Evolutionary conservation across 495 filamentous ascomycete species (phyloP).

Genomic region (Staphylotrichum tortipilum): DNA sequence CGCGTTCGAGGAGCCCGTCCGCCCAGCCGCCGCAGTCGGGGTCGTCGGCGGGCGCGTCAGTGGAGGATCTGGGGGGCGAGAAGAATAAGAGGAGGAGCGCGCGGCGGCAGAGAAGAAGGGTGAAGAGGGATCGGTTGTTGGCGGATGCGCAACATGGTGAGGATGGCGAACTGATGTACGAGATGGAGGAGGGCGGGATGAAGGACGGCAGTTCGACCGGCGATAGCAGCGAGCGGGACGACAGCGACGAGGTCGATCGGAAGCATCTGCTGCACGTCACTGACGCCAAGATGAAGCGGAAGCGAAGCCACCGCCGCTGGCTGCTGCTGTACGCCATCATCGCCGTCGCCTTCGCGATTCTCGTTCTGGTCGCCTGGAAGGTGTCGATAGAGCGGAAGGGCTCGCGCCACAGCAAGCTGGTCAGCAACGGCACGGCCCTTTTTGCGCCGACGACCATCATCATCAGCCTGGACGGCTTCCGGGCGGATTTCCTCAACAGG

Average conservation of each 20-base stretch:
- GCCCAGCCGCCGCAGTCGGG: no score
- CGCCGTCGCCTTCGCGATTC: conserved; percentile 41
- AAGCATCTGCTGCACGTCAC: conserved; percentile 35
- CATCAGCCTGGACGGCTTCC: conserved; percentile 91
- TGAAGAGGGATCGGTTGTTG: conserved; percentile 41
- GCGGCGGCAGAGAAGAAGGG: conserved; percentile 35
- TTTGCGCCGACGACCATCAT: conserved; percentile 89
- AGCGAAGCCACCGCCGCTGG: conserved; percentile 41
- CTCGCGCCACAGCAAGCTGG: conserved; percentile 20
- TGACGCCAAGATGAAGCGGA: conserved; percentile 35
- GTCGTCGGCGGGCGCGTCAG: conserved; percentile 20
- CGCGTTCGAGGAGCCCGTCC: conserved; percentile 25
- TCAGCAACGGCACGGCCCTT: conserved; percentile 72
- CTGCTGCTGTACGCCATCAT: conserved; percentile 46
- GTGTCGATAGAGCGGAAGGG: conserved; percentile 32
- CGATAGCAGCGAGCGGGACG: conserved; percentile 46
- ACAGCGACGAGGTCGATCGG: conserved; percentile 46
- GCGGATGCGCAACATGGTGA: conserved; percentile 48
- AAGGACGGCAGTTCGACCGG: conserved; percentile 53
- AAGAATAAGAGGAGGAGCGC: conserved; percentile 50
- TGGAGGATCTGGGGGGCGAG: conserved; percentile 34
- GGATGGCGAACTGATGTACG: conserved; percentile 72
- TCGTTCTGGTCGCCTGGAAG: conserved; percentile 44
- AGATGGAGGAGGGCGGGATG: conserved; percentile 76
- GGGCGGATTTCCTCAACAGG: conserved; percentile 86